phyloP scores from a whole-genome alignment of 805 yeast genomes.

The Dipodascus geniculatus region DNA sequence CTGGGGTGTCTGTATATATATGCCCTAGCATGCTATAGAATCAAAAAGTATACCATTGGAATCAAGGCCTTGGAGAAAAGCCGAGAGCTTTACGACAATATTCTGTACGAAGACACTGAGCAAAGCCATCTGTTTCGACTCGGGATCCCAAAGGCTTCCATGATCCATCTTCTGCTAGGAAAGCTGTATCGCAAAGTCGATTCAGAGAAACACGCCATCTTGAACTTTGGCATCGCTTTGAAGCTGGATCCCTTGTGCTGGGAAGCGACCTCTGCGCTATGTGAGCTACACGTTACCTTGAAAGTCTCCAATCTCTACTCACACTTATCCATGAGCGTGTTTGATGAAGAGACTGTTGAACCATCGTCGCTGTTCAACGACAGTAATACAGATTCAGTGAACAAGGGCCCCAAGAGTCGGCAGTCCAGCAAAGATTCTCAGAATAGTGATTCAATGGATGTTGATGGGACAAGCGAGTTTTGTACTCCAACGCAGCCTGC shows the following conservation, averaged over 20 bases:
- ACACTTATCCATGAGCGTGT: neutral
- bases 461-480: neutral
- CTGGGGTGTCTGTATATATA: constrained; percentile 68
- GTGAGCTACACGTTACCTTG: constrained; percentile 58
- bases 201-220: constrained; percentile 51
- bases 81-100: constrained; percentile 5
- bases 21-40: constrained; percentile 51
- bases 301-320: constrained; percentile 35
- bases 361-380: neutral
- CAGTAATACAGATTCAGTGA: constrained; percentile 9
- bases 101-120: neutral
- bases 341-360: neutral
- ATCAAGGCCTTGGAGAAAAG: constrained; percentile 34
- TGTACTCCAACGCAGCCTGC: neutral
- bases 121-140: constrained; percentile 12
- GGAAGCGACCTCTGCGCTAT: constrained; percentile 73
- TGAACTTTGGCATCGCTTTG: constrained; percentile 58
- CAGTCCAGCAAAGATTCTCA: neutral
- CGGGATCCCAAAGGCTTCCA: constrained; percentile 54
- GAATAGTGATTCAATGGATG: neutral
- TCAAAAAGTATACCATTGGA: constrained; percentile 51
- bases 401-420: neutral
- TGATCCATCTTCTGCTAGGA: constrained; percentile 57
- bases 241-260: constrained; percentile 69
- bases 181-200: constrained; percentile 48